Base-by-base conservation (phyloP, 495 filamentous ascomycete genomes). In the Neurospora tetrasperma region DNA sequence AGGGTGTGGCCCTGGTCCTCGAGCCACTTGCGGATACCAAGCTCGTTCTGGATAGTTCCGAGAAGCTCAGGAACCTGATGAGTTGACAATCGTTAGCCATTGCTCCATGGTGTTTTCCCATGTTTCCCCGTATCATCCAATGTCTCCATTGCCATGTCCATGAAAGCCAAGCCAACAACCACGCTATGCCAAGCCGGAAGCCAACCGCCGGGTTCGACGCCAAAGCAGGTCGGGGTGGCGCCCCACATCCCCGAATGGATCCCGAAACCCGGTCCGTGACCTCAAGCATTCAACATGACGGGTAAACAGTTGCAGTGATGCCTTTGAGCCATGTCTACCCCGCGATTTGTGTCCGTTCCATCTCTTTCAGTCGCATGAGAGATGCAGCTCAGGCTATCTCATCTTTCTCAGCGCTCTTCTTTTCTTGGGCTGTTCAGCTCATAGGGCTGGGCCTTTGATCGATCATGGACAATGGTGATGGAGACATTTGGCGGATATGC, bases 1-100 rank as follows among this genome's bases (percentile, higher is more conserved):
- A 99, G 88, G 40, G 92, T 95, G 88, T 99, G 96, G 79, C 96
- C 96, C 81, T 94, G 88, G 69, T 93, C 92, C 85, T 98, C 96
- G 75, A 99, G 88, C 96, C 96, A 99, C 84, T 96, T 93, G 75
- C 96, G 89, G 79, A 99, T 83, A 70, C 96, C 96, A 71, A 99
- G 92, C 87, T 99, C 96, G 83, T 98, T 98, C 87, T 99, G 94
- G 71, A 92, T 97, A 59, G 95, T 97, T 78, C 96, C 96, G 72
- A 99, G 90, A 71, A 99, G 88, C 75, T 87, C 87, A 70, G 94
- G 94, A 77, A 95, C 92, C 80, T 97, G 72, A 35, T 44, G 69
- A 54, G 39, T 18, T 69, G 40, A 38, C 27, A 66, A 20, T 20
- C 46, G 72, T 71, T 66, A 71, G 70, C 43, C 31, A 70, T 40